Evolutionary conservation across 768 basidiomycete species (phyloP), one percentile per base, ranked within the genome.

Genomic region (Serendipita sp.): DNA sequence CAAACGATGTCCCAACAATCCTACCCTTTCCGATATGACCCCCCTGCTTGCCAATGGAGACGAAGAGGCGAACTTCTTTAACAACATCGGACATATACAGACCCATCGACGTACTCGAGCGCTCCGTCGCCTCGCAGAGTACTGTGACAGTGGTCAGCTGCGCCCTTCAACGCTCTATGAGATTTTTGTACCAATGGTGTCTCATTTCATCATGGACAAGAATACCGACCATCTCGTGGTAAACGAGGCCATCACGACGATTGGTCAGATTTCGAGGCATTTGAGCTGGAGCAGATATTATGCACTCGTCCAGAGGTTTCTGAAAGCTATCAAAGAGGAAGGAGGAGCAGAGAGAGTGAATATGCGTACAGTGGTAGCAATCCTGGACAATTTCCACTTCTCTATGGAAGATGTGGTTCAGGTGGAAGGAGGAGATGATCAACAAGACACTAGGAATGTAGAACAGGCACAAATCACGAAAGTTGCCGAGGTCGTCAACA

Each of bases 61-160:
- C 69, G 85, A 88, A 56, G 95, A 99, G 72, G 92, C 91, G 33
- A 93, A 87, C 70, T 94, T 98, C 75, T 98, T 99, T 80, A 86
- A 85, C 76, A 99, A 99, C 72, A 83, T 97, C 53, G 82, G 87
- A 61, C 96, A 99, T 70, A 82, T 98, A 45, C 96, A 99, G 73
- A 75, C 86, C 2, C 94, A 97, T 71, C 83, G 94, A 65, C 84
- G 95, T 24, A 83, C 85, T 1, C 76, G 95, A 64, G 94, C 95
- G 2, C 77, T 96, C 30, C 81, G 88, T 14, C 79, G 91, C n/a
- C 80, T 97, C 20, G 82, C 82, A 3, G 92, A 93, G 60, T 79
- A 83, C 62, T 85, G 84, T 64, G 79, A 83, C 7, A 81, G 83
- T 44, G 82, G 82, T 1, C 75, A 75, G 30, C 68, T 98, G 38